Conservation (phyloP, 495 filamentous ascomycete genomes). For the Xylaria curta region DNA sequence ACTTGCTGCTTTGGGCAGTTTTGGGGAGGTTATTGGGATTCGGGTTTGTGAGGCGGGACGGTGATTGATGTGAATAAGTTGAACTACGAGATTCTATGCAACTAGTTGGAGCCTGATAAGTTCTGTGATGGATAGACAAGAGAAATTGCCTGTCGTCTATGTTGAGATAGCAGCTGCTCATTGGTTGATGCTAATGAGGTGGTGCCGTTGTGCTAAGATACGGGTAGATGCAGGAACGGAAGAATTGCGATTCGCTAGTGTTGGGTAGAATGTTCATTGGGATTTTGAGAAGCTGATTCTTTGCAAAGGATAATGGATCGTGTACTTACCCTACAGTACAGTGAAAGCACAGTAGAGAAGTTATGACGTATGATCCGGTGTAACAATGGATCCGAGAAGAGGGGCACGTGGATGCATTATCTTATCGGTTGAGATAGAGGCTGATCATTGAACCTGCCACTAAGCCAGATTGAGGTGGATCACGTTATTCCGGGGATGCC, state of each 20-base stretch:
- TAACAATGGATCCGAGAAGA: conserved; percentile 7
- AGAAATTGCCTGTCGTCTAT: not conserved
- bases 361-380: conserved; percentile 12
- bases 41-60: not conserved
- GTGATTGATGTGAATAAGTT: not conserved
- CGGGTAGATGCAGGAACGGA: not conserved
- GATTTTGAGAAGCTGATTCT: not conserved
- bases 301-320: no score
- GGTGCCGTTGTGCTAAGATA: not conserved
- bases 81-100: no score
- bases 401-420: conserved; percentile 1
- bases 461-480: not conserved
- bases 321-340: no score
- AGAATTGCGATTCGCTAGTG: not conserved
- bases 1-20: not conserved
- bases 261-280: not conserved
- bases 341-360: not conserved
- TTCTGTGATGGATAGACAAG: not conserved
- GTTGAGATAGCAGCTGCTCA: not conserved
- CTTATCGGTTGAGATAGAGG: not conserved
- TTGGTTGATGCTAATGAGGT: not conserved
- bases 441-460: not conserved
- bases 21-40: not conserved
- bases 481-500: conserved; percentile 14
- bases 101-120: not conserved